phyloP scores from a whole-genome alignment of 805 yeast genomes.

The Candida silvatica region DNA sequence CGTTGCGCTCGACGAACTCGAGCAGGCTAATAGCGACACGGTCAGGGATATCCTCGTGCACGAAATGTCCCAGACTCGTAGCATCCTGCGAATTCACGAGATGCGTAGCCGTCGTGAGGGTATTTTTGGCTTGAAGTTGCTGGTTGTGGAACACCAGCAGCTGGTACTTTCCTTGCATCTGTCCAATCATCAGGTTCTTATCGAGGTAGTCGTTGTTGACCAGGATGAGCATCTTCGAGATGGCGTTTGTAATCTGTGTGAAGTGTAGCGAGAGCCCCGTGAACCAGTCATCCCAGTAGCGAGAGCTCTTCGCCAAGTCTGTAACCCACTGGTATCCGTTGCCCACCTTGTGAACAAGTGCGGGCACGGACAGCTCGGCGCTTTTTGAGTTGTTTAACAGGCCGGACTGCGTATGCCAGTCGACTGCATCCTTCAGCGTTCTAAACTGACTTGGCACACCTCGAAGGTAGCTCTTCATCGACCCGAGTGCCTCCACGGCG shows the following conservation, averaged over 20 bases:
- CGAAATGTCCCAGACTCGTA: conserved; percentile 75
- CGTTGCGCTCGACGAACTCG: conserved; percentile 42
- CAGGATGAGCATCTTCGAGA: conserved; percentile 65
- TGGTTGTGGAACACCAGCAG: conserved; percentile 57
- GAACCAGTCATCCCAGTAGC: conserved; percentile 85
- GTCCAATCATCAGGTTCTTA: conserved; percentile 81
- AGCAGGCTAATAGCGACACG: conserved; percentile 51
- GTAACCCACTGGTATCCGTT: conserved; percentile 46
- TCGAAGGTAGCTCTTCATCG: conserved; percentile 59
- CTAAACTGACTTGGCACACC: conserved; percentile 57
- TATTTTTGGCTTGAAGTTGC: conserved; percentile 10
- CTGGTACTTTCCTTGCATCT: conserved; percentile 97
- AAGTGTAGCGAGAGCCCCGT: conserved; percentile 48
- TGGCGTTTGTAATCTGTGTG: conserved; percentile 24
- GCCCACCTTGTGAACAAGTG: conserved; percentile 32
- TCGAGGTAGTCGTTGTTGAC: conserved; percentile 91
- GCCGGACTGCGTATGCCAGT: conserved; percentile 67
- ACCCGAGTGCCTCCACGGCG: conserved; percentile 58
- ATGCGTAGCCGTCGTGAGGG: conserved; percentile 19
- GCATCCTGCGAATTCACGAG: conserved; percentile 15
- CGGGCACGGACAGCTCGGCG: conserved; percentile 75
- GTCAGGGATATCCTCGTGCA: conserved; percentile 86
- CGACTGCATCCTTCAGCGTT: conserved; percentile 50
- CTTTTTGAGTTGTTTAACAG: conserved; percentile 49
- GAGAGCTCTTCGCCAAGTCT: conserved; percentile 49